phyloP scores from a whole-genome alignment of 345 rosid genomes.

The Turnera subulata region DNA sequence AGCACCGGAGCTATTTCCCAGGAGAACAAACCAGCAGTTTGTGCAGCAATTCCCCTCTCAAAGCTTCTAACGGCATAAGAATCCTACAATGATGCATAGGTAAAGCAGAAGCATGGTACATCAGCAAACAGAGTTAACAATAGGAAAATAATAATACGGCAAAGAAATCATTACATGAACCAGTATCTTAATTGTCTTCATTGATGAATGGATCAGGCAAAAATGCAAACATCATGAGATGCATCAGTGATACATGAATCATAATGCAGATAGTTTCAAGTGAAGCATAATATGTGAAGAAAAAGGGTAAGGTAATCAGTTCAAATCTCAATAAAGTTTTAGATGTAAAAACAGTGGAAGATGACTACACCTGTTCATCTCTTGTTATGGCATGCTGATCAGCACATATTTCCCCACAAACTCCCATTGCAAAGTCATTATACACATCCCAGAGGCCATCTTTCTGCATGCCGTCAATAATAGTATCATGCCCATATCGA shows the following conservation, averaged over 20 bases:
- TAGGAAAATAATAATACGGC: neutral
- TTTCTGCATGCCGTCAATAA: conserved; percentile 31
- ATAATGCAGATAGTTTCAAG: neutral
- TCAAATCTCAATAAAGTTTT: too few species aligned
- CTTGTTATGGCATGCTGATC: conserved; percentile 21
- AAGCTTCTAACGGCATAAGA: conserved; percentile 26
- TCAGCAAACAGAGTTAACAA: too few species aligned
- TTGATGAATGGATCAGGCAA: too few species aligned
- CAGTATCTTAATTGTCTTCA: too few species aligned
- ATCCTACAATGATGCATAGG: conserved; percentile 15
- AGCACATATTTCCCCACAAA: conserved; percentile 30
- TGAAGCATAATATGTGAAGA: neutral
- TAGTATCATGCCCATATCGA: conserved; percentile 25
- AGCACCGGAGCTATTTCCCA: conserved; percentile 31
- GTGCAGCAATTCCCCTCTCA: conserved; percentile 27
- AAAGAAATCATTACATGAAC: too few species aligned
- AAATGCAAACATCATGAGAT: neutral
- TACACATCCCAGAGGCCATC: conserved; percentile 32
- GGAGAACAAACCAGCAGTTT: conserved; percentile 19
- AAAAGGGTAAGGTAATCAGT: neutral
- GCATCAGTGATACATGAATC: too few species aligned
- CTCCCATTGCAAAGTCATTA: conserved; percentile 37
- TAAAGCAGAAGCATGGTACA: neutral
- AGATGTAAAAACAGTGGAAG: too few species aligned
- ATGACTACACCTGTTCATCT: conserved; percentile 21